Evolutionary conservation across 768 basidiomycete species (phyloP).

Genomic region (Filobasidium floriforme): DNA sequence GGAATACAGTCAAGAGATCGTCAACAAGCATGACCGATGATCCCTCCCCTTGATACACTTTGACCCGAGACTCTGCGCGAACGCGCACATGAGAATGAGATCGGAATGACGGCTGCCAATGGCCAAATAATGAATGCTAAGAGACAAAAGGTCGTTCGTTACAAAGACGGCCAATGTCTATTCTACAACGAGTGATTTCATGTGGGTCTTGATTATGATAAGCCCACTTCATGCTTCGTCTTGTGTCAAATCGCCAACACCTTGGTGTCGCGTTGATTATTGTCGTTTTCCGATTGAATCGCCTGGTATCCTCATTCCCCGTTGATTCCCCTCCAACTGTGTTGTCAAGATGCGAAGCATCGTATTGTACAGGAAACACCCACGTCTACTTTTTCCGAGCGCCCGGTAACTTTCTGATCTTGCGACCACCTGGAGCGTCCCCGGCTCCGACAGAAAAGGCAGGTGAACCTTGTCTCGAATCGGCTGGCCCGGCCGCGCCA

Average conservation of each 20-base stretch:
- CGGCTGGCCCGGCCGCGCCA: neutral
- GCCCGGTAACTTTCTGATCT: neutral
- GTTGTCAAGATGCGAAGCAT: neutral
- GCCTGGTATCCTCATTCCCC: conserved; percentile 2
- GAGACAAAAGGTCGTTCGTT: no score
- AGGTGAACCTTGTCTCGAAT: neutral
- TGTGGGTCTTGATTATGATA: no score
- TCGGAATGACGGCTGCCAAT: no score
- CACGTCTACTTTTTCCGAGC: conserved; percentile 8
- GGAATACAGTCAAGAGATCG: no score
- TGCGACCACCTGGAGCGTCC: neutral
- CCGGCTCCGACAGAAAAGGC: conserved; percentile 3
- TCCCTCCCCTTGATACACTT: no score
- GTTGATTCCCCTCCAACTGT: neutral
- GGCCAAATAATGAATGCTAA: no score
- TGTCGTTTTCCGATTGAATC: neutral
- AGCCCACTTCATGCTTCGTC: neutral
- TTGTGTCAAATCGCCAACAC: neutral
- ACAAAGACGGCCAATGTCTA: no score
- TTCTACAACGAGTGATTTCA: no score
- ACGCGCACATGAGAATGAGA: no score
- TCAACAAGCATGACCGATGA: no score
- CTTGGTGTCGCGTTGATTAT: neutral
- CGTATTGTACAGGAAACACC: neutral
- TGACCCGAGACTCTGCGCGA: no score